Evolutionary conservation across 75 land plant species (phyloP).

Genomic region (Gnetum montanum): DNA sequence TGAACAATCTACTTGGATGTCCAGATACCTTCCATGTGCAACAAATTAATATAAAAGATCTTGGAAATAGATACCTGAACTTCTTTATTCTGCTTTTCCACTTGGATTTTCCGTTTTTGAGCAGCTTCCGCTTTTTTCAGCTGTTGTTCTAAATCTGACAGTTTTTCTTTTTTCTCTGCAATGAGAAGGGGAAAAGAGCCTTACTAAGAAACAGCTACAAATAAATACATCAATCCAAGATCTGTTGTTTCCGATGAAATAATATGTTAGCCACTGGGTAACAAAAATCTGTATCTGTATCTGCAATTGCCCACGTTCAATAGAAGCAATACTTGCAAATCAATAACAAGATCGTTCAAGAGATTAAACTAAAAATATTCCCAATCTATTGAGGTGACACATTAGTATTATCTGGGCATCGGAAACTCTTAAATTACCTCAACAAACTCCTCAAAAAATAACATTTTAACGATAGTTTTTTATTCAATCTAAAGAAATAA

Average conservation of each 20-base stretch:
- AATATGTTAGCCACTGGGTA: background rate
- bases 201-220: background rate
- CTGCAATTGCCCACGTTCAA: background rate
- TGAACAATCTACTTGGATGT: too few relatives aligned
- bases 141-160: conserved; percentile 81
- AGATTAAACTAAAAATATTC: too few relatives aligned
- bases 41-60: conserved; percentile 2
- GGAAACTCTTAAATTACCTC: background rate
- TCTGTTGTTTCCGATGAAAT: background rate
- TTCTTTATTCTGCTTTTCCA: conserved; percentile 77
- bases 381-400: too few relatives aligned
- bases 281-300: background rate
- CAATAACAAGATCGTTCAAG: too few relatives aligned
- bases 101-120: conserved; percentile 71
- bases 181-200: background rate
- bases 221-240: background rate
- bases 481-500: background rate
- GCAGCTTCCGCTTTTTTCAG: conserved; percentile 90
- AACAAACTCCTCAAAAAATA: background rate
- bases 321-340: background rate
- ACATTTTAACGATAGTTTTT: background rate
- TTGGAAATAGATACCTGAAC: conserved; percentile 59
- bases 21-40: background rate
- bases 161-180: conserved; percentile 78
- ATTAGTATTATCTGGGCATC: too few relatives aligned